Evolutionary conservation across 2,329 filamentous ascomycete species (phyloP).

Genomic region (Aspergillus aculeatus): DNA sequence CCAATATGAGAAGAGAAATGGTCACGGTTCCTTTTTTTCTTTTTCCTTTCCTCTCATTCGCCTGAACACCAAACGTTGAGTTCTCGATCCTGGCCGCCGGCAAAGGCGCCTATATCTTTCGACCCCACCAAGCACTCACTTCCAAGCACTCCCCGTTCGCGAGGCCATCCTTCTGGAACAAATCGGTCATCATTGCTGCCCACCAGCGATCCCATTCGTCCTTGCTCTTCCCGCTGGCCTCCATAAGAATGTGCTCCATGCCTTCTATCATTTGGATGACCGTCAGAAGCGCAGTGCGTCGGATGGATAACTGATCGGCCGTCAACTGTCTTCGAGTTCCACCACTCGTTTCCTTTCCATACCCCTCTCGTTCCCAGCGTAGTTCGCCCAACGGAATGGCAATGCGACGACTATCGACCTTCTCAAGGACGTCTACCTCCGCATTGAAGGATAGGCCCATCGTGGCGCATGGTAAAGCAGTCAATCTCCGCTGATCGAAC

Average conservation of each 20-base stretch:
- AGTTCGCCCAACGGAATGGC: conserved; percentile 85
- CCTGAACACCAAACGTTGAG: conserved; percentile 31
- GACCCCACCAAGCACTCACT: conserved; percentile 64
- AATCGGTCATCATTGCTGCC: conserved; percentile 78
- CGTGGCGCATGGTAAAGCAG: conserved; percentile 73
- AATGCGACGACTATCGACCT: conserved; percentile 70
- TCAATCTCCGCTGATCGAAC: conserved; percentile 68
- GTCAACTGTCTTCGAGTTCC: conserved; percentile 55
- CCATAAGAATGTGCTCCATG: conserved; percentile 76
- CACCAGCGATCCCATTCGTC: conserved; percentile 94
- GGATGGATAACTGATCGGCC: conserved; percentile 68
- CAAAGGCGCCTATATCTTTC: conserved; percentile 47
- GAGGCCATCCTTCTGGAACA: conserved; percentile 75
- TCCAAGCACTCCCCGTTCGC: conserved; percentile 81
- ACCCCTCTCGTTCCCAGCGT: conserved; percentile 75
- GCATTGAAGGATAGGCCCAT: conserved; percentile 76
- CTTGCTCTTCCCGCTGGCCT: conserved; percentile 79
- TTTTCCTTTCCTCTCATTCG: conserved; percentile 21
- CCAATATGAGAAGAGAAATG: conserved; percentile 38
- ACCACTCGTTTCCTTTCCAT: conserved; percentile 35
- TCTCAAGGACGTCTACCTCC: conserved; percentile 69
- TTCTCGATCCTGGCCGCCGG: conserved; percentile 11
- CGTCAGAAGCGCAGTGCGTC: conserved; percentile 76
- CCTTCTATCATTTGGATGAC: conserved; percentile 82
- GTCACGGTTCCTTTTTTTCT: conserved; percentile 26